Base-by-base conservation (phyloP, 2,329 filamentous ascomycete genomes). In the Penicillium frequentans region DNA sequence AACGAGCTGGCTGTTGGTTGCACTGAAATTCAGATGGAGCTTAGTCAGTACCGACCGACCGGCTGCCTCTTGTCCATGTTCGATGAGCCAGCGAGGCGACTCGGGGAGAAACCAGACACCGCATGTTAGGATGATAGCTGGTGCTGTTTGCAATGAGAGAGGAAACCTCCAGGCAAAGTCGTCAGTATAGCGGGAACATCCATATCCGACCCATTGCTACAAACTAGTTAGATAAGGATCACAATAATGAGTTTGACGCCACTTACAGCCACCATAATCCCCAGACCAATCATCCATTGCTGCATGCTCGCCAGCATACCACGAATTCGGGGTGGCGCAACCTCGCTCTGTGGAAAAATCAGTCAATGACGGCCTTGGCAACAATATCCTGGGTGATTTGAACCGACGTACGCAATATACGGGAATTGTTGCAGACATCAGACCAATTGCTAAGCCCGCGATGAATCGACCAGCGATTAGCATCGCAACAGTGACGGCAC, bases 381-480 rank as follows among this genome's bases (percentile, higher is more conserved):
- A 19, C n/a, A 19, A 19, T 9, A n/a, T 19, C 7, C 8, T 11
- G 26, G 39, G 16, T 44, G 27, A n/a, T 3, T 44, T 24, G 4
- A 19, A n/a, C 44, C 19, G 8, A 49, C 70, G 54, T 65, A 74
- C 71, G 53, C 76, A 77, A 61, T 81, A 81, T 47, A 81, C 75
- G 3, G 79, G 79, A 23, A 81, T 74, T 0, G 75, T 78, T 31
- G 76, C 73, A 1, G 79, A 79, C 64, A 81, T 73, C 49, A 79
- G 68, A 3, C 81, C 81, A n/a, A 82, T 73, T 1, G 79, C 80
- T 13, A 81, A 54, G 5, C 81, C 81, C 11, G 79, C 80, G 58
- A 82, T 77, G 59, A 80, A 77, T 54, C 81, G 77, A 7, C 80
- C 81, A n/a, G 75, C 67, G 37, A 82, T 79, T 11, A 83, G 66